Evolutionary conservation across 192 early-diverging fungal genomes (phyloP).

Genomic region (Coemansia sp.): DNA sequence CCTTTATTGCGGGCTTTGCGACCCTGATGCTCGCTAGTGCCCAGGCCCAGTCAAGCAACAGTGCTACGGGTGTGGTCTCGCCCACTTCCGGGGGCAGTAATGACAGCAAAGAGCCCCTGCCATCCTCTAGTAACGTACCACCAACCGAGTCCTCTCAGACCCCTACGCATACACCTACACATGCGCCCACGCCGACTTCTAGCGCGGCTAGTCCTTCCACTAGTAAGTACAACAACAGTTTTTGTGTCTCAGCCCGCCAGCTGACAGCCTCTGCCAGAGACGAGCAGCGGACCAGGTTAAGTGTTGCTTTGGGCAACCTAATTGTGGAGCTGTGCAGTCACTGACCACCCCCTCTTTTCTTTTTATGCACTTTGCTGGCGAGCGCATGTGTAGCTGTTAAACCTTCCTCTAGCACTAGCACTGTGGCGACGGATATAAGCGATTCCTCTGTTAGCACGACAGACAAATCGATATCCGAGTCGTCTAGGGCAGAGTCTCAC

Average conservation of each 20-base stretch:
- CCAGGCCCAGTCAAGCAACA: background rate
- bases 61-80: background rate
- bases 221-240: background rate
- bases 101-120: background rate
- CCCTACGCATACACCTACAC: background rate
- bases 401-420: background rate
- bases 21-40: conserved; percentile 1
- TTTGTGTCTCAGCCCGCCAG: background rate
- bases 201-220: background rate
- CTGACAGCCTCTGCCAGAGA: background rate
- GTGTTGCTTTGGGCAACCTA: background rate
- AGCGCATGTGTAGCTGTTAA: conserved; percentile 3
- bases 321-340: background rate
- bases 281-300: background rate
- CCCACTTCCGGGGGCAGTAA: background rate
- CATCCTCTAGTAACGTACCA: background rate
- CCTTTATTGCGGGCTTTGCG: background rate
- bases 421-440: conserved; percentile 3
- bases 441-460: conserved; percentile 3
- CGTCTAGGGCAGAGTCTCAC: background rate
- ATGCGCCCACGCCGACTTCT: background rate
- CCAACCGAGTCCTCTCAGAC: conserved; percentile 1
- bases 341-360: background rate
- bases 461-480: background rate
- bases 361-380: background rate